Evolutionary conservation across 140 eudicot species (phyloP).

Genomic region (Stevia rebaudiana): DNA sequence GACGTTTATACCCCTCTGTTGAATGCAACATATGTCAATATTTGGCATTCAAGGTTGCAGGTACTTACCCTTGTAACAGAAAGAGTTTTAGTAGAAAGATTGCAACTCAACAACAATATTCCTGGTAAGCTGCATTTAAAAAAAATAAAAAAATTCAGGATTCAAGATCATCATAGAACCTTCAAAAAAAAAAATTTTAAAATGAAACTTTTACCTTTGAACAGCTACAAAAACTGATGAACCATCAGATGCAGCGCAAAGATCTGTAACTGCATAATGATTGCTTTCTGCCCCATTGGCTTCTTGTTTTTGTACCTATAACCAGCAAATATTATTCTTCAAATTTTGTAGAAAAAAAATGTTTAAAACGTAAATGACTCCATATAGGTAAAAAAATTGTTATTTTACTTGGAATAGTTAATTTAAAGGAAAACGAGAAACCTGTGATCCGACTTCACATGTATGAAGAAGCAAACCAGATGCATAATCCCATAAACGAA

Average conservation of each 20-base stretch:
- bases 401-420: neutral
- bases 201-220: conserved; percentile 53
- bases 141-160: neutral
- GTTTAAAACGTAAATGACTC: neutral
- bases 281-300: conserved; percentile 41
- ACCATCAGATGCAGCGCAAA: conserved; percentile 58
- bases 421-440: conserved; percentile 14
- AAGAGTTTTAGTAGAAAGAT: conserved; percentile 52
- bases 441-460: conserved; percentile 82
- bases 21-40: neutral
- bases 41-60: neutral
- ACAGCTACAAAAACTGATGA: conserved; percentile 75
- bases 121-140: conserved; percentile 65
- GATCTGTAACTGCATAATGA: conserved; percentile 54
- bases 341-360: neutral
- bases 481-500: conserved; percentile 78
- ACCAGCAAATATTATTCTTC: conserved; percentile 1
- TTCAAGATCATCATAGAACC: neutral
- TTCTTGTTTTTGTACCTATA: conserved; percentile 52
- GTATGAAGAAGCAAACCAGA: conserved; percentile 87
- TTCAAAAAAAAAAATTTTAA: neutral
- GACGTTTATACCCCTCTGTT: neutral
- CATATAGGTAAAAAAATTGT: neutral
- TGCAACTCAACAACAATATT: conserved; percentile 57
- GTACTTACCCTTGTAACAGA: conserved; percentile 49